Conservation (phyloP, 2,329 filamentous ascomycete species). For the Didymella sp. region DNA sequence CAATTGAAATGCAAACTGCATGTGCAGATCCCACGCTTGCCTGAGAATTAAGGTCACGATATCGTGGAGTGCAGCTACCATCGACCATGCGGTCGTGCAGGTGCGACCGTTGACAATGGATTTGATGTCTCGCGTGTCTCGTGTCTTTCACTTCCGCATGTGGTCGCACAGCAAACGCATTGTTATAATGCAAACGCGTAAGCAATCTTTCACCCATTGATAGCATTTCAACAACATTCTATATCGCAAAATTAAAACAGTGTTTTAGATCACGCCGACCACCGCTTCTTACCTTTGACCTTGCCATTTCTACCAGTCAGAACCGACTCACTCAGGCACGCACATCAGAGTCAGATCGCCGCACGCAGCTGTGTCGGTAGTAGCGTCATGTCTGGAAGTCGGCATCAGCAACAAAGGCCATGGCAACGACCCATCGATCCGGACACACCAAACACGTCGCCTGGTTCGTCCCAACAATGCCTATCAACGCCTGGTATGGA, state of each 20-base stretch:
- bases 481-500: background rate
- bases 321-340: background rate
- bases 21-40: too few species aligned
- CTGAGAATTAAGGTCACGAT: too few species aligned
- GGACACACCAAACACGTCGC: background rate
- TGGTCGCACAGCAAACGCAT: conserved; percentile 1
- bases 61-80: background rate
- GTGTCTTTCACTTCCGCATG: conserved; percentile 2
- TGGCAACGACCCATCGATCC: background rate
- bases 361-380: background rate
- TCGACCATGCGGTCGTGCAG: background rate
- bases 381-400: background rate
- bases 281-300: background rate
- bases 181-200: conserved; percentile 1
- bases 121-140: background rate
- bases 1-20: too few species aligned
- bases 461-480: background rate
- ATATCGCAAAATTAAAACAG: background rate
- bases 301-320: background rate
- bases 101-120: background rate
- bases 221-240: background rate
- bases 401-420: too few species aligned
- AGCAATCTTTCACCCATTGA: background rate
- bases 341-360: background rate
- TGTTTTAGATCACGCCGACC: background rate